phyloP scores from a whole-genome alignment of 768 basidiomycete species.

The Thelephora ganbajun region DNA sequence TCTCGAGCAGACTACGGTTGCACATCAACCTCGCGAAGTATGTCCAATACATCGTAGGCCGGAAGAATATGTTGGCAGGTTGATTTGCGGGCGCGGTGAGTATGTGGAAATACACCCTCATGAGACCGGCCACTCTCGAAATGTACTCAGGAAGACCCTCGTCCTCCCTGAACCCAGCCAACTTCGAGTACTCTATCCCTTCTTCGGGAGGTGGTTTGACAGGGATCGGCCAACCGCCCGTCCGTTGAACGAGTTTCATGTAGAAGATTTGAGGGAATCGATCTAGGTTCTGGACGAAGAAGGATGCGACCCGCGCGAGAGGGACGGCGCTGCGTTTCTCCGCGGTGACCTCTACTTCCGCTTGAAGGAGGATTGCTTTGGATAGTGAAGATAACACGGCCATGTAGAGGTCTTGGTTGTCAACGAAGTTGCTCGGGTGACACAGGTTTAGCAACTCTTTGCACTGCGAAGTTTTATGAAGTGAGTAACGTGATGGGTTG shows the following conservation, averaged over 20 bases:
- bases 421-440: constrained; percentile 20
- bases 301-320: constrained; percentile 62
- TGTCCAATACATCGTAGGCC: constrained; percentile 52
- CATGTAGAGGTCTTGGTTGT: constrained; percentile 36
- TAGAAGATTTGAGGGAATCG: constrained; percentile 66
- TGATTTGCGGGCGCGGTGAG: constrained; percentile 24
- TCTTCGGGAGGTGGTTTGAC: constrained; percentile 39
- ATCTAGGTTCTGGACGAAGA: constrained; percentile 40
- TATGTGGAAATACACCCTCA: constrained; percentile 80
- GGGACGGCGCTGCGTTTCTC: constrained; percentile 78
- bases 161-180: constrained; percentile 42
- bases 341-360: constrained; percentile 86
- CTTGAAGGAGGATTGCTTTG: constrained; percentile 81
- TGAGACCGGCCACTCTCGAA: constrained; percentile 57
- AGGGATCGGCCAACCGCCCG: constrained; percentile 82
- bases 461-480: constrained; percentile 17
- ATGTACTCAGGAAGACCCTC: constrained; percentile 53
- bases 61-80: constrained; percentile 40
- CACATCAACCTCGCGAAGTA: constrained; percentile 55
- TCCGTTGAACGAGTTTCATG: constrained; percentile 72
- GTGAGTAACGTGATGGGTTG: constrained; percentile 10
- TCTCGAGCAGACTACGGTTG: constrained; percentile 35
- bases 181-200: constrained; percentile 33
- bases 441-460: constrained; percentile 24
- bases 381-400: constrained; percentile 80